A percentile compares a stretch with the other conserved stretches of the same genome.
Evolutionary conservation across 805 yeast genomes (phyloP).

Genomic region (Zygotorulaspora danielsina): DNA sequence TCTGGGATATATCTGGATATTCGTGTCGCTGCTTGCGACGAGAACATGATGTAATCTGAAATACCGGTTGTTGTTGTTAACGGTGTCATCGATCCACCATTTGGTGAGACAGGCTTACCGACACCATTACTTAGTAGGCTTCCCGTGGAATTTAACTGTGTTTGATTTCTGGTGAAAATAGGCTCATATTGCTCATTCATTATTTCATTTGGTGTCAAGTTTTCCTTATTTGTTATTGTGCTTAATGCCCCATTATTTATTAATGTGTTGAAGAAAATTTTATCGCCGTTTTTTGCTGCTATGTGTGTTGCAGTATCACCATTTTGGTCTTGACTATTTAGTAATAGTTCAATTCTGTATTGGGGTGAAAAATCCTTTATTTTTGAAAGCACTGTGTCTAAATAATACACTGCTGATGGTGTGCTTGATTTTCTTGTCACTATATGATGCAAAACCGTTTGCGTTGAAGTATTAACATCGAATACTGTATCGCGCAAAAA

Average conservation of each 20-base stretch:
- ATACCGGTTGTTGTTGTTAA: conserved; percentile 9
- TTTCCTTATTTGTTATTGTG: conserved; percentile 46
- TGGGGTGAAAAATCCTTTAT: conserved; percentile 59
- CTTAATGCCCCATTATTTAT: conserved; percentile 33
- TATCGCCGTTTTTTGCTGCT: conserved; percentile 73
- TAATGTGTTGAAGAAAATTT: conserved; percentile 27
- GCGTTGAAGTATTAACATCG: conserved; percentile 65
- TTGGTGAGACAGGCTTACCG: conserved; percentile 10
- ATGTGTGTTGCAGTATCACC: conserved; percentile 91
- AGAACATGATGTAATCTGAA: conserved; percentile 29
- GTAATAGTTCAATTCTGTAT: conserved; percentile 52
- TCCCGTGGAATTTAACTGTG: conserved; percentile 7
- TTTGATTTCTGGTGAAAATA: conserved; percentile 11
- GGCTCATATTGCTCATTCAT: conserved; percentile 38
- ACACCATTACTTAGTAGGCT: conserved; percentile 4
- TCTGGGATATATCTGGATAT: conserved; percentile 30
- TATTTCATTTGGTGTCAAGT: conserved; percentile 28
- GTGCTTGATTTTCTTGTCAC: conserved; percentile 66
- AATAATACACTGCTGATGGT: conserved; percentile 78
- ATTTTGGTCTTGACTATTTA: conserved; percentile 64
- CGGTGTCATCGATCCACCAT: conserved; percentile 13
- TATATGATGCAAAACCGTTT: conserved; percentile 84
- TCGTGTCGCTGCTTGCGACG: conserved; percentile 34
- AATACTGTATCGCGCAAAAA: conserved; percentile 72
- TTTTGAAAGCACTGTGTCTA: conserved; percentile 70